Evolutionary conservation across 176 grass and related monocot species (phyloP), one percentile per base, ranked within the genome.

Genomic region (Hsuehochloa calcarea): DNA sequence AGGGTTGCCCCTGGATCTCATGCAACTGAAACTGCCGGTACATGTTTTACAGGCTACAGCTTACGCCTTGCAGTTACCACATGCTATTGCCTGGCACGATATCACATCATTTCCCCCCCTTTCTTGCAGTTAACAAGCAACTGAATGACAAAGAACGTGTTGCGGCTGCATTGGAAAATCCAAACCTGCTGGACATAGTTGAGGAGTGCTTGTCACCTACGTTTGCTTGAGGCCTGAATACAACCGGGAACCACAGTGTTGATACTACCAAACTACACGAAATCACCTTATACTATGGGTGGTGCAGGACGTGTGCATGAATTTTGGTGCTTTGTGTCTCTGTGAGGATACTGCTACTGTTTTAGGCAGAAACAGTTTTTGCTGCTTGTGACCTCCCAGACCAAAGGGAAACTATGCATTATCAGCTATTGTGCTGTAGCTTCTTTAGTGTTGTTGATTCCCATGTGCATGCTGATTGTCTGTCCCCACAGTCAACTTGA

Each of bases 61-160:
- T 79, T 74, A n/a, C n/a, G 39, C 51, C 65, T 68, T 82, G 34
- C 37, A 67, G 3, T 88, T 26, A 44, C 51, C 54, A 43, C 27
- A 11, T 58, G 72, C 13, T 43, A 19, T 23, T 45, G 19, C 71
- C 23, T 47, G 20, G 65, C 25, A 59, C 12, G 56, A 10, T 68
- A 54, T 85, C 72, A 86, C 40, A 85, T 0, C 62, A 25, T 51
- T 37, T 31, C 46, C 54, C 5, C 12, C 23, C 4, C 19, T 65
- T 82, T 89, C 0, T 76, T 94, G 26, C 75, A 99, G 96, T 99
- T 70, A 99, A 99, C 86, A 99, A 99, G 79, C 96, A 99, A 80
- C 80, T 99, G 81, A 99, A 91, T 0, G 96, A 99, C 86, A 99
- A 99, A 47, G 96, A 99, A 71, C 96, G 96, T 25, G 96, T 99